Conservation (phyloP, 106 monocot species). For the Dendrobium nobile region DNA sequence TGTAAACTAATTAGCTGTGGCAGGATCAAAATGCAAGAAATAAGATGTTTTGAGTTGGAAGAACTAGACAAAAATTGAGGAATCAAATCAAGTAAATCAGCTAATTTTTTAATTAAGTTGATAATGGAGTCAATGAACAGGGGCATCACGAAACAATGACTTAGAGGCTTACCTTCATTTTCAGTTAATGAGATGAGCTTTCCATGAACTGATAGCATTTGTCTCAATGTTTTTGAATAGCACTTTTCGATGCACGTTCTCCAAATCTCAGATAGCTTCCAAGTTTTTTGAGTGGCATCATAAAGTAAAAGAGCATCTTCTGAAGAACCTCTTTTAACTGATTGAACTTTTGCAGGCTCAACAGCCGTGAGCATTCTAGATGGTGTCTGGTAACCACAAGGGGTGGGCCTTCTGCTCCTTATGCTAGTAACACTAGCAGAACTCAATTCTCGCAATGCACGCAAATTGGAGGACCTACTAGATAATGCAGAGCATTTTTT, state of each 20-base stretch:
- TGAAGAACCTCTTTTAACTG: constrained; percentile 3
- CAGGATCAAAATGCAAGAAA: neutral
- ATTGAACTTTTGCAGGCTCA: constrained; percentile 12
- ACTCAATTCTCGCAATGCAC: neutral
- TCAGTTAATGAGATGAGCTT: constrained; percentile 66
- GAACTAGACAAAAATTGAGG: neutral
- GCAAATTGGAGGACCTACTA: constrained; percentile 11
- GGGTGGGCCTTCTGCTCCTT: constrained; percentile 16
- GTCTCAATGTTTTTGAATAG: constrained; percentile 53
- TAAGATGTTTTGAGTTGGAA: neutral
- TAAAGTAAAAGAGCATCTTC: constrained; percentile 8
- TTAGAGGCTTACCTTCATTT: constrained; percentile 30
- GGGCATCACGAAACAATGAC: neutral
- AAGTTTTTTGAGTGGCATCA: constrained; percentile 8
- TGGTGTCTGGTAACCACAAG: constrained; percentile 13
- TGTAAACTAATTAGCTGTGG: neutral
- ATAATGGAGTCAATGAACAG: neutral
- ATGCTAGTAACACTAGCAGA: neutral
- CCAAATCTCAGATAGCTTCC: constrained; percentile 65
- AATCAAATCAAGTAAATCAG: neutral
- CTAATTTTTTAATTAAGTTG: neutral
- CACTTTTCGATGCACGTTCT: constrained; percentile 73
- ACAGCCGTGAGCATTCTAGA: constrained; percentile 12
- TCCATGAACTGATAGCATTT: constrained; percentile 53
- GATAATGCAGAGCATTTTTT: neutral